Percentiles rank a stretch among this genome's conserved stretches.
Conservation (phyloP, 441 rosid genomes). For the Macaranga tanarius region DNA sequence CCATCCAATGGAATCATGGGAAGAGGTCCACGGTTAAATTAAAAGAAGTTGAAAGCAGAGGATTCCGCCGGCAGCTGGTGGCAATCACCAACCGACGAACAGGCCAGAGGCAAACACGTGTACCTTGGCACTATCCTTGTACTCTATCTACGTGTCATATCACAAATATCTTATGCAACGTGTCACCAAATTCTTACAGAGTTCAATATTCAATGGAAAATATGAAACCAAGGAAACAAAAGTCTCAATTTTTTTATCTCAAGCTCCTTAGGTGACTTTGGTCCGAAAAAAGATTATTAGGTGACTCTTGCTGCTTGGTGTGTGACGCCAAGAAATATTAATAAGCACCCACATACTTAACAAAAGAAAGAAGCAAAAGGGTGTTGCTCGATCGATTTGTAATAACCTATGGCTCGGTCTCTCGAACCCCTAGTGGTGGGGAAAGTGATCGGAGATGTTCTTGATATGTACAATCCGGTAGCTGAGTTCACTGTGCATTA, state of each 20-base stretch:
- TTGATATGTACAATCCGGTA: slow-evolving; percentile 71
- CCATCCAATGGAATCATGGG: neutral
- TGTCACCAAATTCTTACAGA: slow-evolving; percentile 16
- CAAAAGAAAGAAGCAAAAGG: neutral
- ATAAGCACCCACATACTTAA: too few relatives aligned
- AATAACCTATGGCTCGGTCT: slow-evolving; percentile 31
- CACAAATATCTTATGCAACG: slow-evolving; percentile 13
- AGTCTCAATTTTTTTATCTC: neutral
- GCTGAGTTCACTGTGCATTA: slow-evolving; percentile 63
- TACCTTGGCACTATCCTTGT: slow-evolving; percentile 2
- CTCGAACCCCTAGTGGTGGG: slow-evolving; percentile 56
- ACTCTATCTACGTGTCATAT: slow-evolving; percentile 13
- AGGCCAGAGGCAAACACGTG: slow-evolving; percentile 27
- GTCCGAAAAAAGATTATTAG: too few relatives aligned
- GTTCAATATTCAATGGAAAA: neutral
- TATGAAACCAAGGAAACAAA: neutral
- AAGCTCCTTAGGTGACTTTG: neutral
- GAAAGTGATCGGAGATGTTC: slow-evolving; percentile 85
- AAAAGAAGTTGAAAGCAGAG: neutral
- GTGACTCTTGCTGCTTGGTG: neutral
- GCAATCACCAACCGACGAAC: slow-evolving; percentile 26
- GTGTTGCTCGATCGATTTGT: neutral
- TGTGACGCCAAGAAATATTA: neutral
- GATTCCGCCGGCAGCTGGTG: neutral
- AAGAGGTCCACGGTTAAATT: neutral